phyloP scores from a whole-genome alignment of 2,329 filamentous ascomycete species.

The Teratosphaeria gauchensis region DNA sequence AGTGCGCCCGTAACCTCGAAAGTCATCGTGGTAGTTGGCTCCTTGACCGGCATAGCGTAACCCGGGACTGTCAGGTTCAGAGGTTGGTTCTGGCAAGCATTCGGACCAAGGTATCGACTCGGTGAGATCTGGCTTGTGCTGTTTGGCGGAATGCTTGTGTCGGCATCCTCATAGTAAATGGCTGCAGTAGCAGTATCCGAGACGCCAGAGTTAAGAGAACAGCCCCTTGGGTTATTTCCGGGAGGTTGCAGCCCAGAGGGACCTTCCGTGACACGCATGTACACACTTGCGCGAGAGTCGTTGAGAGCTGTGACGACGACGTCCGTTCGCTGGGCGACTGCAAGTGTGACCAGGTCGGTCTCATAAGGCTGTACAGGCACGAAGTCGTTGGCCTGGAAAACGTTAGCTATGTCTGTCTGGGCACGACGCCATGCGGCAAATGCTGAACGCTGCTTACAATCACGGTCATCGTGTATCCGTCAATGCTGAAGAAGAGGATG shows the following conservation, averaged over 20 bases:
- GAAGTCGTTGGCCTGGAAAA: conserved; percentile 47
- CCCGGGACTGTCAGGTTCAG: conserved; percentile 12
- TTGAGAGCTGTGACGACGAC: conserved; percentile 37
- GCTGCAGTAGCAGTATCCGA: conserved; percentile 30
- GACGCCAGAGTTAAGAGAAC: conserved; percentile 32
- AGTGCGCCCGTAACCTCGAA: conserved; percentile 27
- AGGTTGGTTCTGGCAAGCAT: conserved; percentile 12
- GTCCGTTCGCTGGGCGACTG: conserved; percentile 45
- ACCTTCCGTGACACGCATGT: conserved; percentile 41
- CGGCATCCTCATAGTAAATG: conserved; percentile 24
- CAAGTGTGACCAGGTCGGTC: conserved; percentile 52
- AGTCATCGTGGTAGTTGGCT: conserved; percentile 14
- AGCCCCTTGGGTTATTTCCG: conserved; percentile 13
- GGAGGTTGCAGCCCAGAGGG: conserved; percentile 14
- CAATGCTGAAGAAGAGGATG: conserved; percentile 33
- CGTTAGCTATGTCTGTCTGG: not conserved
- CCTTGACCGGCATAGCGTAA: conserved; percentile 13
- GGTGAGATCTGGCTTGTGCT: conserved; percentile 10
- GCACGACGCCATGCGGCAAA: not conserved
- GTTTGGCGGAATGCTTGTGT: conserved; percentile 15
- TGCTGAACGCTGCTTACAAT: not conserved
- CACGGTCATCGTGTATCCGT: conserved; percentile 50
- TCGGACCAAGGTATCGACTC: conserved; percentile 11
- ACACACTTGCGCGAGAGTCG: conserved; percentile 40
- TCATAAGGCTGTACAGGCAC: conserved; percentile 54